Conservation (phyloP, 139 green algal species). For the Picochlorum sp. region DNA sequence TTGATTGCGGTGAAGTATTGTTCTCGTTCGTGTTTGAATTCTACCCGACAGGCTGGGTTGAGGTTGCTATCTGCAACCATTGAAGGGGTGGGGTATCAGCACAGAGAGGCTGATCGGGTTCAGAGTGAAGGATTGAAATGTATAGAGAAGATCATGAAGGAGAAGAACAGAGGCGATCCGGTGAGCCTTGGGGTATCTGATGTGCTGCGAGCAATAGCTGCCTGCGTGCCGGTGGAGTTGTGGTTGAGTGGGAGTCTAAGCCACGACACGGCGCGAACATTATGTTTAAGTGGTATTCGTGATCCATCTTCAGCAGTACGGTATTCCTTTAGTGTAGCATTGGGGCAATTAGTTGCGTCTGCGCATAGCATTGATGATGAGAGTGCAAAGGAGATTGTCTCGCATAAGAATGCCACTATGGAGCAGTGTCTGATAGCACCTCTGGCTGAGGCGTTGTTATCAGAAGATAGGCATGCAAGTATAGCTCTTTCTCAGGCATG, state of each 20-base stretch:
- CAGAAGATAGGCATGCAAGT: constrained; percentile 17
- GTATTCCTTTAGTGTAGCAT: constrained; percentile 36
- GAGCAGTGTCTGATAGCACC: constrained; percentile 45
- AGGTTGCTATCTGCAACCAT: constrained; percentile 48
- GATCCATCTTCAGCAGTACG: constrained; percentile 31
- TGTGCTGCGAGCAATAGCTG: constrained; percentile 40
- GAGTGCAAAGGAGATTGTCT: no score
- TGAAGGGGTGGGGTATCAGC: constrained; percentile 40
- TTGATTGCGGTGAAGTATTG: constrained; percentile 44
- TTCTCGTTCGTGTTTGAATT: constrained; percentile 7
- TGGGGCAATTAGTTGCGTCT: constrained; percentile 53
- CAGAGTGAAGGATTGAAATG: constrained; percentile 55
- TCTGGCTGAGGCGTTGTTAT: constrained; percentile 46
- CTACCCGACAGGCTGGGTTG: constrained; percentile 38
- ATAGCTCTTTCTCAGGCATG: constrained; percentile 47
- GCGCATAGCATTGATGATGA: constrained; percentile 22
- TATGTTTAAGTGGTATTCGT: constrained; percentile 33
- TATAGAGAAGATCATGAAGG: constrained; percentile 31
- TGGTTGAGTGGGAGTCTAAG: constrained; percentile 40
- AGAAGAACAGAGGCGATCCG: constrained; percentile 1
- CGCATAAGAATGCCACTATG: constrained; percentile 30
- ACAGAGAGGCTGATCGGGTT: constrained; percentile 35
- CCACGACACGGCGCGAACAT: constrained; percentile 42
- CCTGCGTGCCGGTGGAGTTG: constrained; percentile 39
- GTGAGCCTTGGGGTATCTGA: constrained; percentile 17